phyloP scores from a whole-genome alignment of 352 stramenopile species.

The Phytophthora vignae region DNA sequence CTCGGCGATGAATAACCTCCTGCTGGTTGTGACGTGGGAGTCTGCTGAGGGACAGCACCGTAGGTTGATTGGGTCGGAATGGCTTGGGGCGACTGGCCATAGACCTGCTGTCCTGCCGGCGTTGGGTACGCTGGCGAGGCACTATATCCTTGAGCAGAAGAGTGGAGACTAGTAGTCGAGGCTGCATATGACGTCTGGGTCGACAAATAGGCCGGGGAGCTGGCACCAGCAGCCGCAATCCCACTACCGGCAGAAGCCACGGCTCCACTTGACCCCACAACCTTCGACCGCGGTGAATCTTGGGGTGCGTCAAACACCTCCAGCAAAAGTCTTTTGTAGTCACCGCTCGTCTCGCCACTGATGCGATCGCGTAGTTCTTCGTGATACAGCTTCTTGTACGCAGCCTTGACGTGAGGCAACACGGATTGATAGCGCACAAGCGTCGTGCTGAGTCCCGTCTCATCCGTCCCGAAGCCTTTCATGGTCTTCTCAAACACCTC shows the following conservation, averaged over 20 bases:
- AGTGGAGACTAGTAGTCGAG: slow-evolving; percentile 12
- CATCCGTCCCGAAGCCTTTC: slow-evolving; percentile 77
- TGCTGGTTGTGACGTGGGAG: slow-evolving; percentile 18
- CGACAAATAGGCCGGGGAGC: slow-evolving; percentile 22
- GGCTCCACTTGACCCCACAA: slow-evolving; percentile 19
- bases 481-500: slow-evolving; percentile 79
- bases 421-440: slow-evolving; percentile 70
- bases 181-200: slow-evolving; percentile 31
- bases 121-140: slow-evolving; percentile 21
- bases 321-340: slow-evolving; percentile 70
- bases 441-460: slow-evolving; percentile 59
- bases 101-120: slow-evolving; percentile 28
- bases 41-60: slow-evolving; percentile 11
- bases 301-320: slow-evolving; percentile 77
- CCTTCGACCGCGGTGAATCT: slow-evolving; percentile 39
- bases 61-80: slow-evolving; percentile 26
- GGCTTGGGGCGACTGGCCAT: slow-evolving; percentile 21
- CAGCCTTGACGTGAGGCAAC: slow-evolving; percentile 58
- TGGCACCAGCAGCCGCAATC: slow-evolving; percentile 5
- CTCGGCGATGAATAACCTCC: slow-evolving; percentile 21
- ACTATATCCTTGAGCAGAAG: slow-evolving; percentile 16
- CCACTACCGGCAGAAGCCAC: slow-evolving; percentile 3
- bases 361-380: slow-evolving; percentile 73
- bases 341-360: slow-evolving; percentile 62
- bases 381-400: slow-evolving; percentile 65